Evolutionary conservation across 2,329 filamentous ascomycete species (phyloP).

Genomic region (Beauveria bassiana): DNA sequence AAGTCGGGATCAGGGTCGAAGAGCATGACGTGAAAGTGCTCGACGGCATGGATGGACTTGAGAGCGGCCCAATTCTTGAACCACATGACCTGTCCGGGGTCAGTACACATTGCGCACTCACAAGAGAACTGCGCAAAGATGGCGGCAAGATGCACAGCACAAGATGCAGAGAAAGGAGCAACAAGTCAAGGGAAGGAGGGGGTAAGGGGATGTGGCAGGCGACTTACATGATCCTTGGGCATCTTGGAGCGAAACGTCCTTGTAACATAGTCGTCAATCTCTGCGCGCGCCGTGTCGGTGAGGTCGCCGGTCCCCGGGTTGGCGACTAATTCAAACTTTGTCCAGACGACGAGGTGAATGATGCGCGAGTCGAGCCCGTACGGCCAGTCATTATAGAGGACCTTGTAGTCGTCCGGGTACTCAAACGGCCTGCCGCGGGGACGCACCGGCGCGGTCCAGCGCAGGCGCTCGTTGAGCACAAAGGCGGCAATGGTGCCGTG

Average conservation of each 20-base stretch:
- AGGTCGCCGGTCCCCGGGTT: conserved; percentile 59
- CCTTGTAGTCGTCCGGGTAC: conserved; percentile 53
- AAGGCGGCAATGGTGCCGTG: conserved; percentile 76
- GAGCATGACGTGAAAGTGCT: conserved; percentile 94
- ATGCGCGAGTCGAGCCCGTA: conserved; percentile 76
- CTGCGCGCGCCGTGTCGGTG: conserved; percentile 50
- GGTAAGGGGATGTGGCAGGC: background rate
- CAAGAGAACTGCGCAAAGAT: too few relatives aligned
- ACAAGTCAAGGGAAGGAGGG: background rate
- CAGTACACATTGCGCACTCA: background rate
- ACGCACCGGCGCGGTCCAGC: conserved; percentile 50
- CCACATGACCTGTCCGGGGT: conserved; percentile 26
- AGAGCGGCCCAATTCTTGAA: conserved; percentile 73
- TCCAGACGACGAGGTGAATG: conserved; percentile 86
- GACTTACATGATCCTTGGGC: conserved; percentile 44
- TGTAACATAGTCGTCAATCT: conserved; percentile 65
- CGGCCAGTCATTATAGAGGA: conserved; percentile 88
- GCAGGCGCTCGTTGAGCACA: conserved; percentile 60
- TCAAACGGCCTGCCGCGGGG: conserved; percentile 33
- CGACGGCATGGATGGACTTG: conserved; percentile 78
- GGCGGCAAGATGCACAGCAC: too few relatives aligned
- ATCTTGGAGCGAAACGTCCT: conserved; percentile 54
- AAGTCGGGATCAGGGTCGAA: conserved; percentile 66
- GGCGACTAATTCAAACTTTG: conserved; percentile 73
- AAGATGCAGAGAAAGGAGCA: background rate